These are phyloP conservation scores for Phytophthora sp. DNA, from an alignment of 352 stramenopile species.

Conservation along the genomic window DNA sequence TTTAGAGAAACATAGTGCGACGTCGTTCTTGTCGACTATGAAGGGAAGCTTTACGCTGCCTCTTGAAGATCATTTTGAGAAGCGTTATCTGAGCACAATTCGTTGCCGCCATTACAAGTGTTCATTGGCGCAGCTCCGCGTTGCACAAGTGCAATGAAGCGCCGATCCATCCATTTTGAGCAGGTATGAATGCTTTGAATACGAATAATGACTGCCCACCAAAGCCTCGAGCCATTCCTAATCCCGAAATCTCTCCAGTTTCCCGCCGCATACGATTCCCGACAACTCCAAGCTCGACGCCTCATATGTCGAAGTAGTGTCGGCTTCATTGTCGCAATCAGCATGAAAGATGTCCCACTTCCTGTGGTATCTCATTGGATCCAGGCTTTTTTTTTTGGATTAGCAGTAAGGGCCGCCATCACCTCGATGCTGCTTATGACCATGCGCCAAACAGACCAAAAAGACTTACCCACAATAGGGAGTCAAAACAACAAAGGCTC, in stretches of 20 bases:
- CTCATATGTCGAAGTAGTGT: background rate
- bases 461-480: constrained; percentile 6
- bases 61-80: constrained; percentile 21
- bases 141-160: constrained; percentile 18
- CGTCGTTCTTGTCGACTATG: no score
- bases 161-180: constrained; percentile 4
- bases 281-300: background rate
- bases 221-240: background rate
- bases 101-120: constrained; percentile 8
- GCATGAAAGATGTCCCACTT: constrained; percentile 24
- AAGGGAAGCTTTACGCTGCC: background rate
- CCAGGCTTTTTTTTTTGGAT: constrained; percentile 43
- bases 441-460: constrained; percentile 29
- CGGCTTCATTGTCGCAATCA: background rate
- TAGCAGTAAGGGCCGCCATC: constrained; percentile 46
- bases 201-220: background rate
- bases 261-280: background rate
- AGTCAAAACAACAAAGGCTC: constrained; percentile 39
- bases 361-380: constrained; percentile 14
- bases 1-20: no score
- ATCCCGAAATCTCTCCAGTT: background rate
- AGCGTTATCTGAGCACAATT: constrained; percentile 20
- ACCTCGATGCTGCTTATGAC: constrained; percentile 34
- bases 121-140: constrained; percentile 17
- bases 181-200: no score